Conservation (phyloP, 805 yeast genomes). For the Ogataea minuta region DNA sequence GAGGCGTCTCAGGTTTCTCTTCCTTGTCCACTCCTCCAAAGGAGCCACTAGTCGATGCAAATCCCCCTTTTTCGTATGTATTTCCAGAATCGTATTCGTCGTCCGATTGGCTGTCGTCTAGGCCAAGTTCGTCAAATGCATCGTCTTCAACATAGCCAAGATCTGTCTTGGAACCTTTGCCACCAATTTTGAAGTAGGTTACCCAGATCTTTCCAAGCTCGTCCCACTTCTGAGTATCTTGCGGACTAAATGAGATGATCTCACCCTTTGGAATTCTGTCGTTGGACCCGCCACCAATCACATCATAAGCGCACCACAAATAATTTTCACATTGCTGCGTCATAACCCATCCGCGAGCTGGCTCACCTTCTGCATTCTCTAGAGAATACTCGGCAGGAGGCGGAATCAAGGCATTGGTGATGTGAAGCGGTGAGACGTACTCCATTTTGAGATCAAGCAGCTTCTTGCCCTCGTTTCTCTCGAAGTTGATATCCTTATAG, state of each 20-base stretch:
- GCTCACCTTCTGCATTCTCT: conserved; percentile 37
- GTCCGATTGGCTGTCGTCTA: conserved; percentile 19
- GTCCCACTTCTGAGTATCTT: conserved; percentile 35
- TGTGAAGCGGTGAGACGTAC: conserved; percentile 40
- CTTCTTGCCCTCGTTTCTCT: conserved; percentile 26
- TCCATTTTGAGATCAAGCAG: conserved; percentile 35
- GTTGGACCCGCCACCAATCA: conserved; percentile 47
- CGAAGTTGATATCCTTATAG: conserved; percentile 36
- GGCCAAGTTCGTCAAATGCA: conserved; percentile 31
- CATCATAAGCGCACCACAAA: conserved; percentile 61
- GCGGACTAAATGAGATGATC: conserved; percentile 37
- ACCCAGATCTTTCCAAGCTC: conserved; percentile 56
- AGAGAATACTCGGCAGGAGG: conserved; percentile 44
- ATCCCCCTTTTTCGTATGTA: conserved; percentile 22
- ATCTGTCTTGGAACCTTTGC: conserved; percentile 23
- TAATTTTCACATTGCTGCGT: conserved; percentile 52
- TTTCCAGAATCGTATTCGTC: conserved; percentile 15
- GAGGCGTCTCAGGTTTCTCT: neutral
- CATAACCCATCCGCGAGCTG: conserved; percentile 55
- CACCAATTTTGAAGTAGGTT: conserved; percentile 34
- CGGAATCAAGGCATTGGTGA: conserved; percentile 49
- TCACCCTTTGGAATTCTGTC: conserved; percentile 44
- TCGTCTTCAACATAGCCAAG: conserved; percentile 33
- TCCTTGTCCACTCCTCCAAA: conserved; percentile 8
- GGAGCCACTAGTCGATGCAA: conserved; percentile 22